Evolutionary conservation across 257 asterid genomes (phyloP).

Genomic region (Pogostemon cablin): DNA sequence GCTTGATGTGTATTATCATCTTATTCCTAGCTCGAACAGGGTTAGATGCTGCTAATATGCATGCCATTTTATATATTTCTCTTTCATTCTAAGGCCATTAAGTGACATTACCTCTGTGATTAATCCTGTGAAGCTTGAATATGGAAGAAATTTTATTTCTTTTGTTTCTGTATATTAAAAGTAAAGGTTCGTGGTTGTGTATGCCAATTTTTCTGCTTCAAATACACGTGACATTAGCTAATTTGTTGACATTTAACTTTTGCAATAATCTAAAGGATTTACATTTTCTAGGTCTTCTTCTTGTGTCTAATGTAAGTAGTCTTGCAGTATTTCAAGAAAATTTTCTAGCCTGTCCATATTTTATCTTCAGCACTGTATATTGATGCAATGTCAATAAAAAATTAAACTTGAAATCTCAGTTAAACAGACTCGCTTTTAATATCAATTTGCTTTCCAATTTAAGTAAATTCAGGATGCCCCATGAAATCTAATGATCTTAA

Average conservation of each 20-base stretch:
- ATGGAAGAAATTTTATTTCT: background rate
- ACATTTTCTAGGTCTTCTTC: slow-evolving; percentile 14
- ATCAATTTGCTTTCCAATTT: background rate
- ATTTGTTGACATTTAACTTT: background rate
- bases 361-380: slow-evolving; percentile 3
- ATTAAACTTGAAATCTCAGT: slow-evolving; percentile 9
- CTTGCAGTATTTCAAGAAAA: slow-evolving; percentile 1
- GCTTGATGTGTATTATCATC: background rate
- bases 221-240: background rate
- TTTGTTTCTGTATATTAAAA: background rate
- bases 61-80: background rate
- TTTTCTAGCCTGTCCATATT: background rate
- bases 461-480: slow-evolving; percentile 5
- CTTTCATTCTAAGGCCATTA: background rate
- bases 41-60: slow-evolving; percentile 16
- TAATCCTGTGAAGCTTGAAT: background rate
- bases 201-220: background rate
- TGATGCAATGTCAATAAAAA: slow-evolving; percentile 4
- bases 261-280: background rate
- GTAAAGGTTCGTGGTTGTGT: slow-evolving; percentile 1
- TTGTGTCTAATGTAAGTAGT: slow-evolving; percentile 7
- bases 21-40: slow-evolving; percentile 10
- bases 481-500: slow-evolving; percentile 2
- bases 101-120: slow-evolving; percentile 1
- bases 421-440: background rate